A percentile compares a stretch with the other conserved stretches of the same genome.
Evolutionary conservation across 2,329 filamentous ascomycete species (phyloP).

Genomic region (Talaromyces sp.): DNA sequence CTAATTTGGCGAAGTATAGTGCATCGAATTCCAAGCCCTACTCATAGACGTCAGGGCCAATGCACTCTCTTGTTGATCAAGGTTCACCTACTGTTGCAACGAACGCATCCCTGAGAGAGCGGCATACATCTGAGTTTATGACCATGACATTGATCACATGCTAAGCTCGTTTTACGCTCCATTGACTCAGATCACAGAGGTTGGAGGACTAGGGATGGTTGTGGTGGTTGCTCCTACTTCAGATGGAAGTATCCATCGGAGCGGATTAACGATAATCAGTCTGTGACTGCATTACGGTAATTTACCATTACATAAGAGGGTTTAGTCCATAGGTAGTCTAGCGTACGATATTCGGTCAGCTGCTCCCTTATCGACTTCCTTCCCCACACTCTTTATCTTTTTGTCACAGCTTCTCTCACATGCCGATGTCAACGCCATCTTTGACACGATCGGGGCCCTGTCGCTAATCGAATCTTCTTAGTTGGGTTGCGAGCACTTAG

Average conservation of each 20-base stretch:
- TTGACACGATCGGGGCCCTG: neutral
- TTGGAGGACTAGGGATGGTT: neutral
- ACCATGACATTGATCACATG: slow-evolving; percentile 1
- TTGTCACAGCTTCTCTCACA: neutral
- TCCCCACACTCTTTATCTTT: neutral
- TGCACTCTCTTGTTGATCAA: neutral
- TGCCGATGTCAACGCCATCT: neutral
- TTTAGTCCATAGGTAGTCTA: neutral
- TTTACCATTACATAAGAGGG: neutral
- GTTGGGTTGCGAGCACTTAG: neutral
- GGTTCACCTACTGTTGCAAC: neutral
- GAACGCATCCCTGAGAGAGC: neutral
- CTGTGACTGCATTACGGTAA: neutral
- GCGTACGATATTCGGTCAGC: neutral
- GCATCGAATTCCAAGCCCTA: slow-evolving; percentile 4
- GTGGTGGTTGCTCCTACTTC: neutral
- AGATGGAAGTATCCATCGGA: neutral
- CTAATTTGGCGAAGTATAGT: neutral
- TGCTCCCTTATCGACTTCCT: neutral
- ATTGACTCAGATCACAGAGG: neutral
- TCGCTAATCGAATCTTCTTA: neutral
- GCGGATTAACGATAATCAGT: neutral
- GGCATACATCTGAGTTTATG: neutral
- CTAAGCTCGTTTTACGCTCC: neutral
- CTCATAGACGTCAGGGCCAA: neutral